Evolutionary conservation across 106 monocot species (phyloP).

Genomic region (Dactylorhiza incarnata): DNA sequence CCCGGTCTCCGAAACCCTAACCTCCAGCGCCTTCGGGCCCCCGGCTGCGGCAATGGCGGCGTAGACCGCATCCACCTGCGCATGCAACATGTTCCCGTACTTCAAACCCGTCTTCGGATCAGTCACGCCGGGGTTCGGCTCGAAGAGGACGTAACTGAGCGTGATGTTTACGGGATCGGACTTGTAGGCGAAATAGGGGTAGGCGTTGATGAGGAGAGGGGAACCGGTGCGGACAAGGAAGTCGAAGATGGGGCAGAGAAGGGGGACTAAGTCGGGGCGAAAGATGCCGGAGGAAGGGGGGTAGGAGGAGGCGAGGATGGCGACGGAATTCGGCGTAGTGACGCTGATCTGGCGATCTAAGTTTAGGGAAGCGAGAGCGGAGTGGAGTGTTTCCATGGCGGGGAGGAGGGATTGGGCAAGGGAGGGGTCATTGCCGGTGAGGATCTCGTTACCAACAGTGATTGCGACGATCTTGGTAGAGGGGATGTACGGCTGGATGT

Average conservation of each 20-base stretch:
- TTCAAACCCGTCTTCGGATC: slow-evolving; percentile 10
- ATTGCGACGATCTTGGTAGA: slow-evolving; percentile 18
- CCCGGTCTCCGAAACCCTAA: slow-evolving; percentile 23
- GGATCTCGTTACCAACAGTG: slow-evolving; percentile 27
- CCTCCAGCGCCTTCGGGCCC: slow-evolving; percentile 5
- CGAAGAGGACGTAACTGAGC: slow-evolving; percentile 17
- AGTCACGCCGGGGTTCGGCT: slow-evolving; percentile 11
- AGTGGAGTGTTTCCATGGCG: slow-evolving; percentile 21
- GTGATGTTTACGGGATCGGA: slow-evolving; percentile 12
- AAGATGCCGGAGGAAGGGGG: slow-evolving; percentile 20
- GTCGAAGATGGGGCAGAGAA: slow-evolving; percentile 14
- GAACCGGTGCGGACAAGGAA: slow-evolving; percentile 14
- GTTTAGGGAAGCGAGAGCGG: slow-evolving; percentile 16
- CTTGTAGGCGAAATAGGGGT: slow-evolving; percentile 28
- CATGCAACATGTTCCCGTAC: slow-evolving; percentile 26
- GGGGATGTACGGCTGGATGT: slow-evolving; percentile 17
- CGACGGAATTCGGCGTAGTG: slow-evolving; percentile 20
- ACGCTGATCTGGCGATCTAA: slow-evolving; percentile 17
- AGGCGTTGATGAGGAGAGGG: slow-evolving; percentile 26
- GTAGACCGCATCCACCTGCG: slow-evolving; percentile 23
- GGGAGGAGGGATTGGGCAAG: slow-evolving; percentile 16
- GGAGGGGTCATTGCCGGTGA: slow-evolving; percentile 26
- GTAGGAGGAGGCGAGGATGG: slow-evolving; percentile 18
- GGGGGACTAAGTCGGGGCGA: slow-evolving; percentile 6
- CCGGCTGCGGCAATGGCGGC: slow-evolving; percentile 11